phyloP scores from a whole-genome alignment of 2,329 filamentous ascomycete genomes.

The Colletotrichum godetiae region DNA sequence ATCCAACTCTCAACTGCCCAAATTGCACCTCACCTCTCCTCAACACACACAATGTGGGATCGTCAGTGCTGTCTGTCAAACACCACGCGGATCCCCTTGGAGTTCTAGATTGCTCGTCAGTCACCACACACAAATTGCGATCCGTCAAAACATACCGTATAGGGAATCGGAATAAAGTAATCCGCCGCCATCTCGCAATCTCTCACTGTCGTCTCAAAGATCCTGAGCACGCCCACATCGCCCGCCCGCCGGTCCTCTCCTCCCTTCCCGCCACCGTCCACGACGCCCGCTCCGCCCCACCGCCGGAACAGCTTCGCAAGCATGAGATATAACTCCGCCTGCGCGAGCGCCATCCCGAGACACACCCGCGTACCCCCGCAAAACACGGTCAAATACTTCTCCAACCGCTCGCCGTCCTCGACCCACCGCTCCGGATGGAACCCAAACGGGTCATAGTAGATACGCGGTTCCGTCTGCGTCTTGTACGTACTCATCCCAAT shows the following conservation, averaged over 20 bases:
- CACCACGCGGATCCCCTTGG: constrained; percentile 47
- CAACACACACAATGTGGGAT: neutral
- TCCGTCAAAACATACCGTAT: constrained; percentile 42
- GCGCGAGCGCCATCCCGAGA: constrained; percentile 51
- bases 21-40: neutral
- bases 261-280: constrained; percentile 42
- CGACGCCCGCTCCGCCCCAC: constrained; percentile 45
- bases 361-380: constrained; percentile 49
- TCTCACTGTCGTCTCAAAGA: constrained; percentile 48
- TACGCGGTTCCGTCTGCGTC: constrained; percentile 46
- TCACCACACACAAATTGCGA: neutral
- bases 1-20: neutral
- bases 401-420: constrained; percentile 45
- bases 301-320: constrained; percentile 51
- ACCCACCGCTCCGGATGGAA: constrained; percentile 52
- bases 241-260: constrained; percentile 44
- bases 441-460: constrained; percentile 46
- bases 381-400: constrained; percentile 48
- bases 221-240: constrained; percentile 47
- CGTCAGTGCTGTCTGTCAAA: constrained; percentile 44
- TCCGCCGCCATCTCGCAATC: constrained; percentile 51
- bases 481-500: constrained; percentile 52
- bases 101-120: constrained; percentile 36
- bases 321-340: constrained; percentile 51
- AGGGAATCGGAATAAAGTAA: constrained; percentile 52